Percentiles rank a stretch among this genome's conserved stretches.
Evolutionary conservation across 2,329 filamentous ascomycete genomes (phyloP).

Genomic region (Lecanosticta acicola): DNA sequence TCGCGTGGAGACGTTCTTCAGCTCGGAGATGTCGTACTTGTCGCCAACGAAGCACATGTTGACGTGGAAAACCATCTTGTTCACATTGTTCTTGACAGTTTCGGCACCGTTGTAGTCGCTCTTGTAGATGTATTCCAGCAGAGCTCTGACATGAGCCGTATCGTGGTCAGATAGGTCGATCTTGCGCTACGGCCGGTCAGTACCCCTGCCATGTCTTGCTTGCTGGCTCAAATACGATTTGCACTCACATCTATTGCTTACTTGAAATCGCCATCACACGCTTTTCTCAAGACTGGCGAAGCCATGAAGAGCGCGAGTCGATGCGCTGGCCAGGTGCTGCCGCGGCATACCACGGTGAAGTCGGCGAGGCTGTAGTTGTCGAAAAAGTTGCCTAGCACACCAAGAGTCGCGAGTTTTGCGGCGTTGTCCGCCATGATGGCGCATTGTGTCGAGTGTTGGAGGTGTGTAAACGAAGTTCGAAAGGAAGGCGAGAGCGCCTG

Average conservation of each 20-base stretch:
- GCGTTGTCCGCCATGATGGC: constrained; percentile 5
- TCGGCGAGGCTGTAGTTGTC: constrained; percentile 10
- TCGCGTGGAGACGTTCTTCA: neutral
- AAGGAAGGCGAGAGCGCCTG: too few species aligned
- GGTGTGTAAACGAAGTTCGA: too few species aligned
- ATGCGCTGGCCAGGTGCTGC: constrained; percentile 14
- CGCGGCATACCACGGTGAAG: constrained; percentile 16
- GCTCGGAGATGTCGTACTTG: constrained; percentile 5
- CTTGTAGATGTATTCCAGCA: neutral
- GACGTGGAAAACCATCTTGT: neutral
- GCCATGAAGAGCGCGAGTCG: constrained; percentile 19
- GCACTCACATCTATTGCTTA: constrained; percentile 1
- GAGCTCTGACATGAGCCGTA: neutral
- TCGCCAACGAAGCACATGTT: neutral
- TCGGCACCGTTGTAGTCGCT: neutral
- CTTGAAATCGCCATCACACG: constrained; percentile 10
- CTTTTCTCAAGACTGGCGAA: constrained; percentile 20
- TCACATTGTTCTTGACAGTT: neutral
- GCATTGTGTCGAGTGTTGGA: too few species aligned
- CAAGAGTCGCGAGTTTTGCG: neutral
- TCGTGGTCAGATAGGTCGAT: neutral
- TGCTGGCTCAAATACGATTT: neutral
- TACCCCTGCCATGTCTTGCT: neutral
- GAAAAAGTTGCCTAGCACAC: neutral
- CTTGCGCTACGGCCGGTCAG: neutral